Base-by-base conservation (phyloP, 768 basidiomycete genomes). In the Scleroderma citrinum region DNA sequence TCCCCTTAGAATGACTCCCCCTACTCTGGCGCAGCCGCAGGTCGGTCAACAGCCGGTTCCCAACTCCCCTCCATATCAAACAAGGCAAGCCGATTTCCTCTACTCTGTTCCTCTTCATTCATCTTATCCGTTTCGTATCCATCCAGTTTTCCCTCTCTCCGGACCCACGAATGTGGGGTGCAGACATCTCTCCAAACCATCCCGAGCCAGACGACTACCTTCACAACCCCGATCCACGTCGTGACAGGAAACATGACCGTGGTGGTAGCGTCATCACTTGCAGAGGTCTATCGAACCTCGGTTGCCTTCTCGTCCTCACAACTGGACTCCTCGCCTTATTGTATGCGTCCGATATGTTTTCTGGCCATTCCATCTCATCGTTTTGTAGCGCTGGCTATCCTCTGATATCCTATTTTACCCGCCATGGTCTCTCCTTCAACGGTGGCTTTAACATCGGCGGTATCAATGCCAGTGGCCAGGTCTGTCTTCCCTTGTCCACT, bases 381-480 rank as follows among this genome's bases (percentile, higher is more conserved):
- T 29, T 45, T 30, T 30, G 40, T 44, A 84, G 82, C 57, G 82
- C 78, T 36, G 83, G 81, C 37, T 85, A 82, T 59, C 82, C 83
- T 41, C 52, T 83, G 19, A 72, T 81, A 56, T 74, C 78, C 7
- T 81, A 79, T 62, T 78, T 84, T 53, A 75, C 75, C 4, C 53
- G 63, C 26, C 68, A 64, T 19, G 54, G 61, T 20, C 69, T 70
- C 32, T 80, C 77, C 5, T 75, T 67, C 12, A 63, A 75, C 21
- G 81, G 81, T 11, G 83, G 80, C 5, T 90, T 85, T 59, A 85
- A 85, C 61, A 56, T 89, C 16, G 87, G 88, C 16, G 88, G 87
- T 5, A 84, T 82, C 58, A 90, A 90, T 61, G 76, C 78, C 17
- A 78, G 76, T 16, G 88, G 90, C 32, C 88, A 91, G 71, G 83